These are phyloP conservation scores for Amborella trichopoda DNA, from an alignment of 164 flowering plant genomes.

Conservation along the genomic window DNA sequence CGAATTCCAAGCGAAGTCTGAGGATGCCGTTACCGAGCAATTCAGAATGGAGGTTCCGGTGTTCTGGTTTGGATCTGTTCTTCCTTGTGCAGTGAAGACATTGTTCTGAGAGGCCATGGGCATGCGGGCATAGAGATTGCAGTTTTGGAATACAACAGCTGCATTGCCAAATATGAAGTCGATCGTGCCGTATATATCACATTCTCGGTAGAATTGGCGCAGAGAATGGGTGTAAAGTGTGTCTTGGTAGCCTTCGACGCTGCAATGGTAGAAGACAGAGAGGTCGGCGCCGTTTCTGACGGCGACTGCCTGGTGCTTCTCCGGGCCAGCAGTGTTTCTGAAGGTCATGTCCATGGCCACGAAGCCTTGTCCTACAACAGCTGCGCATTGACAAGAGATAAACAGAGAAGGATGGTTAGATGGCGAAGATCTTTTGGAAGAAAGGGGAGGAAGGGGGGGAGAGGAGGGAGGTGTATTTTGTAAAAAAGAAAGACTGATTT, in stretches of 20 bases:
- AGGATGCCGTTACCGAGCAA: background rate
- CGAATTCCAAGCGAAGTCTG: background rate
- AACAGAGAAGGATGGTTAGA: too few relatives aligned
- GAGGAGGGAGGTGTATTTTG: too few relatives aligned
- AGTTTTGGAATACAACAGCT: conserved; percentile 5
- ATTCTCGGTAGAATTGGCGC: too few relatives aligned
- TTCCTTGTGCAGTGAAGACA: conserved; percentile 5
- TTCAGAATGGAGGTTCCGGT: conserved; percentile 4
- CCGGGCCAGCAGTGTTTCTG: background rate
- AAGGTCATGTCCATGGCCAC: conserved; percentile 1
- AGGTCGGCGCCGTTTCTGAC: background rate
- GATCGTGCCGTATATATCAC: too few relatives aligned
- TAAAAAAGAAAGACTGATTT: too few relatives aligned
- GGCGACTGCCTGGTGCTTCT: conserved; percentile 1
- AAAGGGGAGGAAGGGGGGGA: too few relatives aligned
- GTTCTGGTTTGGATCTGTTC: conserved; percentile 5
- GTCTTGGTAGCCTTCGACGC: conserved; percentile 2
- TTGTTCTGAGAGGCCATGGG: background rate
- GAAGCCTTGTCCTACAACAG: conserved; percentile 2
- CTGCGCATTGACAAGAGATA: too few relatives aligned
- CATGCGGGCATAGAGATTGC: conserved; percentile 4
- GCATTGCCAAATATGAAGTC: conserved; percentile 7
- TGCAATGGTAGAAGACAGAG: background rate
- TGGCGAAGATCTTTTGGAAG: too few relatives aligned
- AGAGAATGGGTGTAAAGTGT: too few relatives aligned